These are phyloP conservation scores for Sporobolomyces phaffii DNA, from an alignment of 768 basidiomycete genomes.

Conservation along the genomic window DNA sequence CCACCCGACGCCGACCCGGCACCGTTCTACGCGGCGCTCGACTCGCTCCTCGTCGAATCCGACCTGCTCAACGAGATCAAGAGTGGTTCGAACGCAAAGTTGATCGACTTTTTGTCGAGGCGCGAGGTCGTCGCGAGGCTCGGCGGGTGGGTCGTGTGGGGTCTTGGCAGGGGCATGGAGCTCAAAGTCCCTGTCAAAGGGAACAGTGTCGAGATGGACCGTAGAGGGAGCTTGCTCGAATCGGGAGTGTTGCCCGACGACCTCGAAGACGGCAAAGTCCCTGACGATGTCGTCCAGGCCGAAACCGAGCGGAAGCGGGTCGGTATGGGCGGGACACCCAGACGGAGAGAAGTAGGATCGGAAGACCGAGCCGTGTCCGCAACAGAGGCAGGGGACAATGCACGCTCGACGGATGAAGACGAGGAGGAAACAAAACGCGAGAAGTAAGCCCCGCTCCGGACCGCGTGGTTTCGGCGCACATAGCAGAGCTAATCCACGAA, in stretches of 20 bases:
- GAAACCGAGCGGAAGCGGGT: conserved; percentile 13
- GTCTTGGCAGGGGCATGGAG: conserved; percentile 72
- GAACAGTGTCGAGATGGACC: background rate
- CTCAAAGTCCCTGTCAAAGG: conserved; percentile 48
- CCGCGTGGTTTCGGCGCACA: background rate
- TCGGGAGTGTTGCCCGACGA: conserved; percentile 34
- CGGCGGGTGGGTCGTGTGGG: conserved; percentile 76
- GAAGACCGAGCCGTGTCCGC: conserved; percentile 4
- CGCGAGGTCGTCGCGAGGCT: conserved; percentile 72
- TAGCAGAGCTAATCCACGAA: background rate
- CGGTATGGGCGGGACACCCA: conserved; percentile 33
- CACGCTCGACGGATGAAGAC: background rate
- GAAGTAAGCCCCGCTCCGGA: conserved; percentile 7
- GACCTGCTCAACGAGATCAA: conserved; percentile 94
- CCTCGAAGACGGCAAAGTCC: conserved; percentile 29
- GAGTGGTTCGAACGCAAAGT: conserved; percentile 71
- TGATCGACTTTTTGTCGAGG: conserved; percentile 79
- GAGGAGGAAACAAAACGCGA: conserved; percentile 16
- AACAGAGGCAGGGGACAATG: background rate
- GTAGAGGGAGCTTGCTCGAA: conserved; percentile 1
- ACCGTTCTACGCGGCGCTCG: conserved; percentile 51
- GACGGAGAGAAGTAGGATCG: conserved; percentile 10
- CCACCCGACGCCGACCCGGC: background rate
- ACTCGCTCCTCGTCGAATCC: conserved; percentile 86
- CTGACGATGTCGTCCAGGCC: conserved; percentile 26